Evolutionary conservation across 139 green algal genomes (phyloP), one percentile per base, ranked within the genome.

Genomic region (Deuterostichococcus epilithicus): DNA sequence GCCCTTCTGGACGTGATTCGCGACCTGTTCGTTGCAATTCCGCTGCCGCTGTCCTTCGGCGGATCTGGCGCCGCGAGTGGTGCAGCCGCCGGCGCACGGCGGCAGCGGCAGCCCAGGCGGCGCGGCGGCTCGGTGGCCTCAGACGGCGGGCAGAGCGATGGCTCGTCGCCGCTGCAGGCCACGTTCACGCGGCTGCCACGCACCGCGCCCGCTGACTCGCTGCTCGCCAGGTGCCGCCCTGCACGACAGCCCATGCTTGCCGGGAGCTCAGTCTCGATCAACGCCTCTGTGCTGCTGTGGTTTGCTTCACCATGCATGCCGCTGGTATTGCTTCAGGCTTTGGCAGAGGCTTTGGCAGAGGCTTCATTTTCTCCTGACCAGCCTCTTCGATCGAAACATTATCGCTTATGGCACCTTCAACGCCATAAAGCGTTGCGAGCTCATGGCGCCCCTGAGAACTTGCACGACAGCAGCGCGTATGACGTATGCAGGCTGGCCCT

Each of bases 1-100:
- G 71, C 30, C 1, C 76, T 89, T 60, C 79, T 86, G n/a, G 81
- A 82, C 20, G 88, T 91, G 26, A 36, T 92, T 22, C 66, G 81
- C 0, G 90, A 94, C 80, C 34, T 94, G 1, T 80, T 94, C 45
- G 34, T 71, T 1, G 70, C 73, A 35, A 59, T 47, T 23, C 47
- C 37, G 22, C 10, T 76, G 72, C 65, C 72, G 20, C 28, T 38
- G 2, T 63, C 52, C 10, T 63, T 63, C 28, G 52, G 58, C 10
- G 18, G 28, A 44, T 60, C 47, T 72, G 30, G 39, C 20, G 66
- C 47, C 23, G 38, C 75, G 36, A 10, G 20, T 22, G 34, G 33
- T 33, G 18, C 23, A 37, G 26, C 13, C 10, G 20, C 52, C 26
- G 52, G 52, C 52, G 28, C 18, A 3, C 52, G 26, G 52, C 52